Base-by-base conservation (phyloP, 805 yeast species). In the Kregervanrija fluxuum region DNA sequence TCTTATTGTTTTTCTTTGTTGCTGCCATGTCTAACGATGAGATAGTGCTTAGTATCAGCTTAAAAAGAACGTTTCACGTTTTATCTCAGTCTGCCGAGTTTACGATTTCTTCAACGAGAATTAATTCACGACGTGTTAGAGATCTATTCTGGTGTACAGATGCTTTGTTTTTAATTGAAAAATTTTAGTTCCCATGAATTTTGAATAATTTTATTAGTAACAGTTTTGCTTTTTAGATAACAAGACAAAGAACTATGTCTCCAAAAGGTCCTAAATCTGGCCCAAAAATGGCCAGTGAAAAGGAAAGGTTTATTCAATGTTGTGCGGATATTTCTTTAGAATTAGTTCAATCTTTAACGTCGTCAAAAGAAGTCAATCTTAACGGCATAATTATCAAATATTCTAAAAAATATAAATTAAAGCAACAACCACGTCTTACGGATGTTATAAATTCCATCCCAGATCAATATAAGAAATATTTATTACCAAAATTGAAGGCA, bases 401-500 rank as follows among this genome's bases (percentile, higher is more conserved):
- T 54, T 86, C 98, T 34, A 90, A 93, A 61, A 88, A 89, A 66
- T 87, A 93, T 70, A 88, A 86, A 67, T 73, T 93, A 48, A 85
- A 86, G 56, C 85, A 84, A 55, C 98, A 90, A 61, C 99, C 99
- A 13, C 73, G 98, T 55, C 72, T 93, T 41, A 91, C 98, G 1
- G 99, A 93, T 65, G 89, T 93, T 56, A 91, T 93, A 31, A 78
- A 88, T 33, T 85, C 98, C 1, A 91, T 93, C 48, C 99, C 99
- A 9, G 97, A 91, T 60, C 96, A 91, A 60, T 85, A 91, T 66
- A 88, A 87, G 64, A 88, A 88, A 61, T 89, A 89, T 58, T 67
- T 93, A 44, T 71, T 93, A 35, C 99, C 98, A 2, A 90, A 90
- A 66, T 72, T 93, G 38, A 87, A 93, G 66, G 99, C 99, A n/a